phyloP scores from a whole-genome alignment of 805 yeast species.

The Myxozyma geophila region DNA sequence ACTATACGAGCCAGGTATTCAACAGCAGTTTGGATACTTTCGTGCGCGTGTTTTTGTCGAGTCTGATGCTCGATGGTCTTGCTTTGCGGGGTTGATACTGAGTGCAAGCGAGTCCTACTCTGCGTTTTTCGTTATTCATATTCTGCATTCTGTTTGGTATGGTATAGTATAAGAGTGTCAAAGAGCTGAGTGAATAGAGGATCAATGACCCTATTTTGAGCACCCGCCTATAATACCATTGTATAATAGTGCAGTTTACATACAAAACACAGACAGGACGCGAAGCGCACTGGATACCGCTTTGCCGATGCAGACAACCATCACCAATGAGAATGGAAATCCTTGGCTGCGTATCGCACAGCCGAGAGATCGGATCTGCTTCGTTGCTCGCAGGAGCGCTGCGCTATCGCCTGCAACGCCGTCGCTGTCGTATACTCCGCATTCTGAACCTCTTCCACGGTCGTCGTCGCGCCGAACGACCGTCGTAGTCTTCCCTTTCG shows the following conservation, averaged over 20 bases:
- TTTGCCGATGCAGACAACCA: conserved; percentile 76
- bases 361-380: conserved; percentile 64
- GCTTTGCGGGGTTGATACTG: conserved; percentile 26
- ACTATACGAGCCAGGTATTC: too few relatives aligned
- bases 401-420: conserved; percentile 81
- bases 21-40: too few relatives aligned
- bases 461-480: conserved; percentile 41
- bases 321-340: conserved; percentile 64
- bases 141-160: background rate
- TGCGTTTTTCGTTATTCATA: conserved; percentile 4
- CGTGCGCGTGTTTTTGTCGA: conserved; percentile 29
- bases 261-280: too few relatives aligned
- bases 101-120: conserved; percentile 24
- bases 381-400: conserved; percentile 51
- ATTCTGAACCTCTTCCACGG: conserved; percentile 41
- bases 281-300: conserved; percentile 63
- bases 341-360: conserved; percentile 87
- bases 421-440: conserved; percentile 80
- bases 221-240: background rate
- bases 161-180: background rate
- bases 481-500: conserved; percentile 40
- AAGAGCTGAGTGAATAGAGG: too few relatives aligned
- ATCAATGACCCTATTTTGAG: too few relatives aligned
- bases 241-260: too few relatives aligned
- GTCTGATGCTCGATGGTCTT: conserved; percentile 10